Evolutionary conservation across 2,329 filamentous ascomycete genomes (phyloP).

Genomic region (Nothophaeocryptopus gaeumannii): DNA sequence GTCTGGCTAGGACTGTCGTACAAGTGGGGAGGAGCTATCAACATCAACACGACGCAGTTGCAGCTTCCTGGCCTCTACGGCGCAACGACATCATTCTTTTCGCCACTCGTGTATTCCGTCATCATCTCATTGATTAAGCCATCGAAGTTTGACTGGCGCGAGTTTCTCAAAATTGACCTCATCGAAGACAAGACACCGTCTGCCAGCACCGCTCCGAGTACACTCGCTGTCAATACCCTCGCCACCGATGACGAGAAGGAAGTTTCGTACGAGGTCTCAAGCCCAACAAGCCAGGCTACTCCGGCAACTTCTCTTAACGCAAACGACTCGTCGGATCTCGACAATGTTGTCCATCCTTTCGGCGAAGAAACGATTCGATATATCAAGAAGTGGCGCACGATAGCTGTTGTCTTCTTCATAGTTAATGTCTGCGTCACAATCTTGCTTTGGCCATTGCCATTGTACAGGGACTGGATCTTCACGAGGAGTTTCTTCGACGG

Average conservation of each 20-base stretch:
- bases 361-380: slow-evolving; percentile 29
- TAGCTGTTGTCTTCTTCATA: slow-evolving; percentile 43
- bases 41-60: slow-evolving; percentile 41
- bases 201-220: slow-evolving; percentile 2
- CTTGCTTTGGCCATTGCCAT: slow-evolving; percentile 50
- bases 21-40: slow-evolving; percentile 41
- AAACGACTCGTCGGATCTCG: not conserved
- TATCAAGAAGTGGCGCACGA: slow-evolving; percentile 22
- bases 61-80: slow-evolving; percentile 47
- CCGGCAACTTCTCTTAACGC: too few species aligned
- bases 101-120: slow-evolving; percentile 47
- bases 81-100: slow-evolving; percentile 46
- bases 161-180: slow-evolving; percentile 49
- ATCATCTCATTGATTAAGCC: slow-evolving; percentile 39
- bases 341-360: slow-evolving; percentile 45
- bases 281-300: not conserved
- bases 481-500: slow-evolving; percentile 47
- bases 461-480: slow-evolving; percentile 52
- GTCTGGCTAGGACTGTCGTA: slow-evolving; percentile 45
- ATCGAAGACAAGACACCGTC: slow-evolving; percentile 37
- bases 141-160: slow-evolving; percentile 42
- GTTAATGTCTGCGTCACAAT: slow-evolving; percentile 47
- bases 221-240: not conserved
- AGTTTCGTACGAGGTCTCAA: not conserved
- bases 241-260: slow-evolving; percentile 6